Conservation (phyloP, 345 rosid genomes). For the Noccaea caerulescens region DNA sequence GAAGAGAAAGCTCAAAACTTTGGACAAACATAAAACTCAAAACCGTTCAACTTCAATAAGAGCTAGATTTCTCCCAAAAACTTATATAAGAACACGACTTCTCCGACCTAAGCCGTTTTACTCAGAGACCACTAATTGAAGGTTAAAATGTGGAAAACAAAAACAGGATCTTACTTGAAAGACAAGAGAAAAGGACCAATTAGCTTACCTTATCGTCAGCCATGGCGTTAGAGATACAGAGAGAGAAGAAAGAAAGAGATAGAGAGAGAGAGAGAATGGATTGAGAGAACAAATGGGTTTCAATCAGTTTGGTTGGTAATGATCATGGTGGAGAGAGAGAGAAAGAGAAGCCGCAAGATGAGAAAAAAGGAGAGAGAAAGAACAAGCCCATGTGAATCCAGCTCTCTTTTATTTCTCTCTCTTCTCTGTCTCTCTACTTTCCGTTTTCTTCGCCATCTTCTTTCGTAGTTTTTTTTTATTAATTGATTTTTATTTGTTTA, state of each 20-base stretch:
- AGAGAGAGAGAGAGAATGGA: slow-evolving; percentile 29
- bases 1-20: neutral
- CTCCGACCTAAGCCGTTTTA: slow-evolving; percentile 6
- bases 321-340: slow-evolving; percentile 48
- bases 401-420: slow-evolving; percentile 31
- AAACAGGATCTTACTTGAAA: neutral
- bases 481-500: neutral
- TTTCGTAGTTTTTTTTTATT: slow-evolving; percentile 6
- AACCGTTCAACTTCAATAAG: slow-evolving; percentile 11
- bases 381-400: slow-evolving; percentile 63
- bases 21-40: slow-evolving; percentile 19
- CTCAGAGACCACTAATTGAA: neutral
- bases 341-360: slow-evolving; percentile 44
- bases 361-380: slow-evolving; percentile 44
- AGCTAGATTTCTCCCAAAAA: neutral
- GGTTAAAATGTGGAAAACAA: slow-evolving; percentile 13
- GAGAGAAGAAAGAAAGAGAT: neutral
- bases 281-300: slow-evolving; percentile 40
- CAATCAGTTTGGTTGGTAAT: slow-evolving; percentile 46
- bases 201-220: slow-evolving; percentile 74
- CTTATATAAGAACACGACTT: neutral
- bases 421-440: slow-evolving; percentile 40
- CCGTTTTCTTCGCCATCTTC: slow-evolving; percentile 48
- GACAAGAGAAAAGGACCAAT: neutral
- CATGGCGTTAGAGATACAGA: slow-evolving; percentile 50